Evolutionary conservation across 352 stramenopile genomes (phyloP), one percentile per base, ranked within the genome.

Genomic region (Phytopythium chamaehyphon): DNA sequence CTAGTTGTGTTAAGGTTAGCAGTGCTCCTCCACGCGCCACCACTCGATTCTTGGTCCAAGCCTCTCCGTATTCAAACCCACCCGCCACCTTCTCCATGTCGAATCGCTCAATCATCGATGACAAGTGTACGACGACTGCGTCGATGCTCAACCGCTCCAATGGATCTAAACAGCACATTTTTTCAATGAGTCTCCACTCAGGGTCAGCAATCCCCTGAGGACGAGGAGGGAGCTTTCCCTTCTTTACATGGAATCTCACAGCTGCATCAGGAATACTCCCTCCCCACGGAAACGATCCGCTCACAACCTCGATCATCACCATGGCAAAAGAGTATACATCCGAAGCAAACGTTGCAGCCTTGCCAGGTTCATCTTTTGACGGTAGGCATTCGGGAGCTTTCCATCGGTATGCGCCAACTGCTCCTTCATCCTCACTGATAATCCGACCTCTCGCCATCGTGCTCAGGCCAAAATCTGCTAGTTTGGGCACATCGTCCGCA

Each of bases 391-490:
- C 63, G 0, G 63, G 63, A 0, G 63, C 59, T 15, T 69, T 72
- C 63, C 63, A 72, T 18, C 60, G 47, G 23, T 56, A 57, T 18
- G 60, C 61, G 18, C 64, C 64, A 11, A 66, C 44, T 8, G 51
- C 60, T 0, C 39, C 51, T 19, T 39, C 37, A 26, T n/a, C 21
- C 18, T 38, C 19, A 4, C 16, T 15, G 10, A 1, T 19, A 39
- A 38, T 3, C n/a, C 7, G 24, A 21, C 28, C 3, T 45, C 2
- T 50, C 18, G 49, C 12, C 24, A 39, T 19, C 28, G 28, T 33
- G 26, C 44, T 70, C 16, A 73, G 47, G 2, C 64, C 64, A 55
- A 73, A 73, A 40, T 73, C 64, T 0, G 64, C 62, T 6, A 73
- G 54, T 24, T 67, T 70, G 16, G 53, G 57, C 5, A 55, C 59